A percentile compares a stretch with the other conserved stretches of the same genome.
These are phyloP conservation scores for Colletotrichum sidae DNA, from an alignment of 2,329 filamentous ascomycete species.

Conservation along the genomic window DNA sequence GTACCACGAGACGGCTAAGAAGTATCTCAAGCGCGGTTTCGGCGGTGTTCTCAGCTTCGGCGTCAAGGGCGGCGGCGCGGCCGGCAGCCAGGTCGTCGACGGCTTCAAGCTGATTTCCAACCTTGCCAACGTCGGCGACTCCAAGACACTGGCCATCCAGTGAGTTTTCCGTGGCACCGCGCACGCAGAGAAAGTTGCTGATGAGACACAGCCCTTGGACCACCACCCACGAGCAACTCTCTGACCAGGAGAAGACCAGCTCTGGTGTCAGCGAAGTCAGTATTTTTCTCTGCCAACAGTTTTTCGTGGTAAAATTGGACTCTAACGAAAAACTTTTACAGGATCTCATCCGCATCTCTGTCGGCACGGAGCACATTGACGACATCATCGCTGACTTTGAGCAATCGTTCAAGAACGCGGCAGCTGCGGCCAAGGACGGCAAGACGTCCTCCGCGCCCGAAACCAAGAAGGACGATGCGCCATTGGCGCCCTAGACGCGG, in stretches of 20 bases:
- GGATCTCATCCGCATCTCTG: slow-evolving; percentile 94
- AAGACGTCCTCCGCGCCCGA: slow-evolving; percentile 40
- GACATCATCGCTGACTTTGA: slow-evolving; percentile 97
- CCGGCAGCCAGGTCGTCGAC: slow-evolving; percentile 90
- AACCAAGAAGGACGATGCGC: slow-evolving; percentile 53
- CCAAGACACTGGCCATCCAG: slow-evolving; percentile 94
- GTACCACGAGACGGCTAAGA: slow-evolving; percentile 84
- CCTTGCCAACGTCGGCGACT: slow-evolving; percentile 94
- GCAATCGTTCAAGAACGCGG: slow-evolving; percentile 80
- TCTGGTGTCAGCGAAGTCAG: slow-evolving; percentile 84
- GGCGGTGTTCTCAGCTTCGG: slow-evolving; percentile 95
- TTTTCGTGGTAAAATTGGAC: neutral
- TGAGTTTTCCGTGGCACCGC: slow-evolving; percentile 40
- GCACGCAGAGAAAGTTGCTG: neutral
- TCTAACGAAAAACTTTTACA: slow-evolving; percentile 47
- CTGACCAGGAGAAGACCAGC: slow-evolving; percentile 80
- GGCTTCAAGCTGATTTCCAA: slow-evolving; percentile 96
- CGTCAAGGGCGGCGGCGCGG: slow-evolving; percentile 87
- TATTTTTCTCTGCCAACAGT: neutral
- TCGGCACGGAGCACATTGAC: slow-evolving; percentile 96
- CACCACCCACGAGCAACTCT: slow-evolving; percentile 93
- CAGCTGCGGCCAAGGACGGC: slow-evolving; percentile 54
- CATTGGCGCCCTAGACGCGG: slow-evolving; percentile 43
- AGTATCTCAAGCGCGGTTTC: slow-evolving; percentile 85
- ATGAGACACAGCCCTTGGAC: slow-evolving; percentile 74